Base-by-base conservation (phyloP, 2,329 filamentous ascomycete species). In the Dryadomyces sulphureus region DNA sequence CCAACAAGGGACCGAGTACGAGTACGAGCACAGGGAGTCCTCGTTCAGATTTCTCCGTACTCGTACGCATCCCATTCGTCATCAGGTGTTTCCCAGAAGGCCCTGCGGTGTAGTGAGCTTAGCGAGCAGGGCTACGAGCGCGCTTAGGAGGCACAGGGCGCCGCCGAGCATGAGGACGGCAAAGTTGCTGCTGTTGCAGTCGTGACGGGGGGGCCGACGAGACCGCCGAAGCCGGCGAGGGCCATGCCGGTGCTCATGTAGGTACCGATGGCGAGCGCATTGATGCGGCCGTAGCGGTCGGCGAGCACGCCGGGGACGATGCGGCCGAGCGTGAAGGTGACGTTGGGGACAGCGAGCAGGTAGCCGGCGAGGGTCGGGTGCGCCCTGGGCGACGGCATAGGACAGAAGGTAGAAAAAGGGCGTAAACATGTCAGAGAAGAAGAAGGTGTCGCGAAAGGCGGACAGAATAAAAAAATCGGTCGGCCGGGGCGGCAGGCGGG, bases 301-400 rank as follows among this genome's bases (percentile, higher is more conserved):
- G 70, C 71, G 22, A 75, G 52, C 45, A 72, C 62, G 39, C 70
- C 70, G 0, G 73, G 72, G 1, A 69, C 50, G 52, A 75, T 67
- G 38, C 73, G 69, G 5, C 73, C 73, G 17, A 68, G 62, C 1
- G 69, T 64, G 1, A 69, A 73, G 24, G 73, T 72, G 1, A 69
- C 70, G 55, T 81, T 81, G 55, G 80, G 64, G 49, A 81, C 71
- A n/a, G 75, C 67, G 8, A 81, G 63, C 35, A 81, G 65, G 55
- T 81, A 81, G 56, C 79, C 79, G 2, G 72, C 71, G 1, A 80
- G 59, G 16, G 67, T 61, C 9, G 62, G 59, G 9, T 70, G 67
- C 22, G 52, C 62, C 59, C 1, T 62, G 60, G 0, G 65, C 56
- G 14, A 72, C 62, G 9, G 72, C 74, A 55, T 72, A 80, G 7